These are phyloP conservation scores for Suillus alpinus DNA, from an alignment of 768 basidiomycete species.

Conservation along the genomic window DNA sequence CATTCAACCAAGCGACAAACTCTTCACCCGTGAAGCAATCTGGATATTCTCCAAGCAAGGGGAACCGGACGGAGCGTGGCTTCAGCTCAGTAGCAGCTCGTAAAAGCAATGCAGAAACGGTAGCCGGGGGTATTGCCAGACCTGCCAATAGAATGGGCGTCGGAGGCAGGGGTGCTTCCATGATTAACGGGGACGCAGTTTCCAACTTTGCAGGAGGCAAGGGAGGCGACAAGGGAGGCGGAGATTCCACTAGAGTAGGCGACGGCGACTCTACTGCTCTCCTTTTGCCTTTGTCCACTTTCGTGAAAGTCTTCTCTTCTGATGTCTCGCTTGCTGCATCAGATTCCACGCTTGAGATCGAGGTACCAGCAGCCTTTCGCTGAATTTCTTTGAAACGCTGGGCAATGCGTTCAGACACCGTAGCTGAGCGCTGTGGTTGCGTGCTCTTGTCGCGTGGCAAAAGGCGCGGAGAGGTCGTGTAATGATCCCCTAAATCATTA, in stretches of 20 bases:
- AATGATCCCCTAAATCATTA: constrained; percentile 60
- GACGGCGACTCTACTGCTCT: constrained; percentile 48
- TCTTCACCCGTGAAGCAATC: constrained; percentile 90
- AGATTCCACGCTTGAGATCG: constrained; percentile 26
- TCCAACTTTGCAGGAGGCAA: constrained; percentile 47
- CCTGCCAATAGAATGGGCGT: constrained; percentile 74
- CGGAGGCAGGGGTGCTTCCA: constrained; percentile 39
- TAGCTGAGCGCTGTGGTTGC: constrained; percentile 63
- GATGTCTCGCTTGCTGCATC: constrained; percentile 23
- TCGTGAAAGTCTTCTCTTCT: constrained; percentile 39
- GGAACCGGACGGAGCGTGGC: constrained; percentile 69
- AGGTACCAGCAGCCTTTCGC: constrained; percentile 41
- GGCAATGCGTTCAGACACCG: constrained; percentile 84
- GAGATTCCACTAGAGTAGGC: constrained; percentile 41
- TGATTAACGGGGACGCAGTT: constrained; percentile 31
- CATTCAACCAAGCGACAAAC: constrained; percentile 80
- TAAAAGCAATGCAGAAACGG: constrained; percentile 66
- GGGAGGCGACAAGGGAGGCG: constrained; percentile 62
- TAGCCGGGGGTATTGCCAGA: constrained; percentile 59
- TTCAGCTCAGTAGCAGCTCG: constrained; percentile 73
- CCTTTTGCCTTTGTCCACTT: constrained; percentile 84
- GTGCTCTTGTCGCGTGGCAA: constrained; percentile 53
- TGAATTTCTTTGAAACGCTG: constrained; percentile 81
- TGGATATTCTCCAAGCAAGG: constrained; percentile 79
- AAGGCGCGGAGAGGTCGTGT: constrained; percentile 75